phyloP scores from a whole-genome alignment of 208 protist genomes.

The Acanthamoeba sp. region DNA sequence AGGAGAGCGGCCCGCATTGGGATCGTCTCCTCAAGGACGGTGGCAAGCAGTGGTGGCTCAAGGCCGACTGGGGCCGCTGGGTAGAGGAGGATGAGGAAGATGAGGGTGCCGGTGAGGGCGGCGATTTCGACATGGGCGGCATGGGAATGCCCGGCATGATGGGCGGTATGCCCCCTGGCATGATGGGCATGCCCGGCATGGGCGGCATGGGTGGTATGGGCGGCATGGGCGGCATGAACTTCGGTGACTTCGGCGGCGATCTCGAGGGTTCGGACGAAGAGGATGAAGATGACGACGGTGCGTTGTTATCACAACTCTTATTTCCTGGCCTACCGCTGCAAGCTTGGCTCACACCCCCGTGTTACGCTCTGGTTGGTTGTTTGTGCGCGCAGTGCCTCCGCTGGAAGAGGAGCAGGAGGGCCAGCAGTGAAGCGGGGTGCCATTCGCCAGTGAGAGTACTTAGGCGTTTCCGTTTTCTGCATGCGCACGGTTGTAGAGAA shows the following conservation, averaged over 20 bases:
- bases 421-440: not conserved
- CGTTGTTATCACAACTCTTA: no score
- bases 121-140: slow-evolving; percentile 17
- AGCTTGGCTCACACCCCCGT: no score
- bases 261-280: slow-evolving; percentile 38
- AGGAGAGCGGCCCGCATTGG: slow-evolving; percentile 60
- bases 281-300: slow-evolving; percentile 3
- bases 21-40: slow-evolving; percentile 64
- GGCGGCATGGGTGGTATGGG: slow-evolving; percentile 61
- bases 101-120: slow-evolving; percentile 6
- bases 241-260: slow-evolving; percentile 42
- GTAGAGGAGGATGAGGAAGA: slow-evolving; percentile 78
- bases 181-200: slow-evolving; percentile 69
- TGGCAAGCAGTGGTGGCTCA: slow-evolving; percentile 74
- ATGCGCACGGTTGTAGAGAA: not conserved
- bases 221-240: slow-evolving; percentile 72
- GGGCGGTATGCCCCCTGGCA: slow-evolving; percentile 64
- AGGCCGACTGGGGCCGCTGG: slow-evolving; percentile 75
- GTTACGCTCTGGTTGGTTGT: no score
- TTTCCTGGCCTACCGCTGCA: no score
- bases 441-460: not conserved
- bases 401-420: not conserved
- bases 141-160: slow-evolving; percentile 71
- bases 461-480: not conserved
- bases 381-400: not conserved